Percentiles rank a stretch among this genome's conserved stretches.
These are phyloP conservation scores for Cladophialophora bantiana DNA, from an alignment of 2,329 filamentous ascomycete genomes.

Conservation along the genomic window DNA sequence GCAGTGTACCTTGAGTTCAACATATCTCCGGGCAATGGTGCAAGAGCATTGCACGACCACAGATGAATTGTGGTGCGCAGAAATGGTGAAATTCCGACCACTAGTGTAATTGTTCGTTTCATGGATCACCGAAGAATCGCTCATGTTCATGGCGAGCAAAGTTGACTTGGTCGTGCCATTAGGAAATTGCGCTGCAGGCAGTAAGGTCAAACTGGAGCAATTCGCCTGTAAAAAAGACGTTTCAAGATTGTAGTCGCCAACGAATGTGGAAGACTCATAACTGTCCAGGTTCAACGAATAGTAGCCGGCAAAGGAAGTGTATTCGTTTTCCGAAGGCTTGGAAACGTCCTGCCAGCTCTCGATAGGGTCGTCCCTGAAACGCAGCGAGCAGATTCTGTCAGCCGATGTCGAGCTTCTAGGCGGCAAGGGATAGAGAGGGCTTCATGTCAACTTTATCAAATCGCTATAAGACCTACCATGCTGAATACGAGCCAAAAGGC, in stretches of 20 bases:
- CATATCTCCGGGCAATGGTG: conserved; percentile 14
- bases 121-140: background rate
- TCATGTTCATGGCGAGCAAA: background rate
- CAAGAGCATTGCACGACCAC: conserved; percentile 11
- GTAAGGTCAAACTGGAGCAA: background rate
- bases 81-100: conserved; percentile 4
- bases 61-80: conserved; percentile 5
- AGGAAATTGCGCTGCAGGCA: background rate
- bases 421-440: background rate
- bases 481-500: background rate
- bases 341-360: background rate
- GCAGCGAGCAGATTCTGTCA: background rate
- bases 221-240: background rate
- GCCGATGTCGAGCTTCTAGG: background rate
- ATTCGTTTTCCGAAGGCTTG: background rate
- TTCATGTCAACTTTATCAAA: background rate
- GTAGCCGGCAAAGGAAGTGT: background rate
- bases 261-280: background rate
- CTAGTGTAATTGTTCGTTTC: background rate
- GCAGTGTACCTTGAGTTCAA: conserved; percentile 24
- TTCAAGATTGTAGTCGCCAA: background rate
- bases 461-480: background rate
- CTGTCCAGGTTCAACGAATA: background rate
- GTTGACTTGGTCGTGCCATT: background rate
- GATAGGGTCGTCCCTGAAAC: background rate